Percentiles rank a stretch among this genome's conserved stretches.
Evolutionary conservation across 2,329 filamentous ascomycete species (phyloP).

Genomic region (Ophiostoma pallidulum): DNA sequence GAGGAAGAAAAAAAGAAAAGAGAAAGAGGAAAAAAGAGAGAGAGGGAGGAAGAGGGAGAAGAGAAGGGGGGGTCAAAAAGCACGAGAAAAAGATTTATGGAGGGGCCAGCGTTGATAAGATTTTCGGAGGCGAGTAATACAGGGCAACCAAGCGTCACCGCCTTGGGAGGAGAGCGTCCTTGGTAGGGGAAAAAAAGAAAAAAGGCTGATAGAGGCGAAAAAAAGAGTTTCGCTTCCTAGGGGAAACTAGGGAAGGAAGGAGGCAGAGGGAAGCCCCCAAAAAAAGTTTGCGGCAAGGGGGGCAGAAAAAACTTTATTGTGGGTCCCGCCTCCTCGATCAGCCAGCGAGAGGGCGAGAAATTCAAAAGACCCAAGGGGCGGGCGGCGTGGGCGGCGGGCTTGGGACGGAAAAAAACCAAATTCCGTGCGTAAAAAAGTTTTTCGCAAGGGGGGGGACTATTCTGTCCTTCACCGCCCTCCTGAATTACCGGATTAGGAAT

Average conservation of each 20-base stretch:
- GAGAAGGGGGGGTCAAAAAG: constrained; percentile 5
- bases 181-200: no score
- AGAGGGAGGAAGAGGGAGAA: constrained; percentile 1
- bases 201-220: constrained; percentile 1
- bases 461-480: constrained; percentile 17
- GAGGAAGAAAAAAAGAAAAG: neutral
- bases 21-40: neutral
- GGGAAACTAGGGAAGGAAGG: neutral
- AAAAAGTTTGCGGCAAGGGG: constrained; percentile 10
- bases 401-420: constrained; percentile 9
- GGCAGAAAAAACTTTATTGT: constrained; percentile 19
- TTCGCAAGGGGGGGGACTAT: constrained; percentile 14
- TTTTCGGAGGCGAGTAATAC: neutral
- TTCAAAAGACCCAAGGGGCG: no score
- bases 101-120: no score
- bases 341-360: constrained; percentile 7
- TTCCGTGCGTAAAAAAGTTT: constrained; percentile 1
- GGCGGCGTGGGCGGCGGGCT: no score
- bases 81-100: constrained; percentile 2
- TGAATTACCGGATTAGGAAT: constrained; percentile 12
- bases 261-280: no score
- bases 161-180: neutral
- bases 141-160: neutral
- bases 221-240: neutral
- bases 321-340: constrained; percentile 5